Conservation (phyloP, 225 moss, liverwort and hornwort genomes). For the Climacium dendroides region DNA sequence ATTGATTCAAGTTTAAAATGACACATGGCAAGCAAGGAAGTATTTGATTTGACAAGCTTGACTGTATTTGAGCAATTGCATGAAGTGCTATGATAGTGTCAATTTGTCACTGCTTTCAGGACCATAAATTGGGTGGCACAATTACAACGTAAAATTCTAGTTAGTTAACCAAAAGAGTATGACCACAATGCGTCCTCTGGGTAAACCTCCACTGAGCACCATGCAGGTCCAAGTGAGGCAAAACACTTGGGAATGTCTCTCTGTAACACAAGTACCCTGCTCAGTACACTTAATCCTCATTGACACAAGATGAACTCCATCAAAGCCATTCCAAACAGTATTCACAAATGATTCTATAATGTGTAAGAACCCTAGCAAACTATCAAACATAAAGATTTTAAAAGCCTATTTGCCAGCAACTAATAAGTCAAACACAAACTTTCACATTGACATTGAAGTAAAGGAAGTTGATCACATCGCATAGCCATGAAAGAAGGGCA, state of each 20-base stretch:
- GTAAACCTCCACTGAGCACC: conserved; percentile 73
- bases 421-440: background rate
- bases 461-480: background rate
- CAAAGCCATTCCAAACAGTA: background rate
- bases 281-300: background rate
- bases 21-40: background rate
- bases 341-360: background rate
- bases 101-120: conserved; percentile 77
- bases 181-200: conserved; percentile 70
- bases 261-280: background rate
- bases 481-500: background rate
- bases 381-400: background rate
- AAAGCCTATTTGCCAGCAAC: background rate
- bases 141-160: background rate
- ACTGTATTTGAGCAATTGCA: conserved; percentile 69
- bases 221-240: conserved; percentile 42
- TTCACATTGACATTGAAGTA: background rate
- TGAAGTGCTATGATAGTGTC: conserved; percentile 77
- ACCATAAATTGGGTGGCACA: conserved; percentile 40
- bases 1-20: background rate
- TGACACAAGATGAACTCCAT: background rate
- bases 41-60: background rate
- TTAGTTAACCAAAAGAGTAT: background rate
- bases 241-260: background rate
- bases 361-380: background rate